phyloP scores from a whole-genome alignment of 2,329 filamentous ascomycete genomes.

The Colletotrichum tropicicola region DNA sequence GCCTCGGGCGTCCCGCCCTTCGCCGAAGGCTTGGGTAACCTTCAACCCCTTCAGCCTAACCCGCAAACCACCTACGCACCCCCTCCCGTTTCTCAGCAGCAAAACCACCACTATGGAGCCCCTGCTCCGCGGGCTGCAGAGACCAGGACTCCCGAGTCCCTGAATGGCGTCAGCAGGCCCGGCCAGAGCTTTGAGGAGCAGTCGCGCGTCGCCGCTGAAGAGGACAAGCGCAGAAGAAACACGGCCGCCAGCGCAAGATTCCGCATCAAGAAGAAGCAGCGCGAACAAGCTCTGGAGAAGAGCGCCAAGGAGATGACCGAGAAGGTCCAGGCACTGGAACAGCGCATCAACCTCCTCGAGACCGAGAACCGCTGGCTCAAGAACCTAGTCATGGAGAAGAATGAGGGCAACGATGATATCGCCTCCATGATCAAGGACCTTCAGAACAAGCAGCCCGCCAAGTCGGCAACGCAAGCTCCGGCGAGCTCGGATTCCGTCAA shows the following conservation, averaged over 20 bases:
- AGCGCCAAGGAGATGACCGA: constrained; percentile 85
- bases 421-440: constrained; percentile 62
- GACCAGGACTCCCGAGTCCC: constrained; percentile 56
- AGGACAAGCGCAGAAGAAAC: constrained; percentile 90
- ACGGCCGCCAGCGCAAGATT: constrained; percentile 90
- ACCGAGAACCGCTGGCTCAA: constrained; percentile 86
- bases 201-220: constrained; percentile 79
- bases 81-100: constrained; percentile 46
- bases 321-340: constrained; percentile 78
- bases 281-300: constrained; percentile 85
- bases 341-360: constrained; percentile 79
- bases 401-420: constrained; percentile 67
- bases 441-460: constrained; percentile 43
- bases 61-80: constrained; percentile 56
- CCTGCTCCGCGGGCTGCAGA: constrained; percentile 44
- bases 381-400: constrained; percentile 84
- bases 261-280: constrained; percentile 95
- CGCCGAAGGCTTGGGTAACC: constrained; percentile 49
- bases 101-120: constrained; percentile 33
- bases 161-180: constrained; percentile 46
- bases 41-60: constrained; percentile 62
- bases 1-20: constrained; percentile 39
- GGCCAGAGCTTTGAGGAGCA: constrained; percentile 73
- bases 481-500: constrained; percentile 6
- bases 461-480: not conserved